Percentiles rank a stretch among this genome's conserved stretches.
These are phyloP conservation scores for Vishniacozyma victoriae DNA, from an alignment of 768 basidiomycete species.

Conservation along the genomic window DNA sequence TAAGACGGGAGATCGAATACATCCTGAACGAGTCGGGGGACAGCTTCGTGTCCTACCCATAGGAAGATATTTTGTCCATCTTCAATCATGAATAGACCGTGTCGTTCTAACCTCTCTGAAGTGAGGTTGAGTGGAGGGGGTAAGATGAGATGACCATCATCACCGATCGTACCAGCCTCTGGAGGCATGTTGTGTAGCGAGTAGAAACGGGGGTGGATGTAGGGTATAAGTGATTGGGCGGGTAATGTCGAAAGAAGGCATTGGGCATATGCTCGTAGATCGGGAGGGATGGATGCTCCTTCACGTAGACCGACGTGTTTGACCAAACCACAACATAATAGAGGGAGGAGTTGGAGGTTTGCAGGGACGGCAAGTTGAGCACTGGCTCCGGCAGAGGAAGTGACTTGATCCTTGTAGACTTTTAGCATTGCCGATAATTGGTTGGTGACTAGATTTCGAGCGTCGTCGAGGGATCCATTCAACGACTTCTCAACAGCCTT, in stretches of 20 bases:
- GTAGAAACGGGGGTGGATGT: conserved; percentile 92
- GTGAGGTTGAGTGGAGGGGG: conserved; percentile 84
- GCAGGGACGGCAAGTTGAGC: conserved; percentile 87
- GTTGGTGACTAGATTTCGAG: conserved; percentile 74
- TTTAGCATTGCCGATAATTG: conserved; percentile 76
- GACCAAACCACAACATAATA: conserved; percentile 78
- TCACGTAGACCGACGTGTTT: conserved; percentile 96
- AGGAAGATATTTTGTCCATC: conserved; percentile 97
- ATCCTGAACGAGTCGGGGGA: conserved; percentile 88
- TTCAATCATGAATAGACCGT: conserved; percentile 93
- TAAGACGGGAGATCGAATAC: conserved; percentile 88
- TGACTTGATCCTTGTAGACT: conserved; percentile 94
- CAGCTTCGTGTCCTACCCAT: conserved; percentile 96
- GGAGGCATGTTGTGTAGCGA: conserved; percentile 85
- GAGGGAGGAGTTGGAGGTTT: conserved; percentile 90
- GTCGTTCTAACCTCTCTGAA: conserved; percentile 88
- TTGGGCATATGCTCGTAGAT: conserved; percentile 92
- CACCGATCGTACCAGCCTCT: conserved; percentile 85
- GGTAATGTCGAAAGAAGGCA: conserved; percentile 84
- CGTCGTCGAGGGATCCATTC: conserved; percentile 81
- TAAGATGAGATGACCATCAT: conserved; percentile 70
- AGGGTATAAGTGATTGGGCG: conserved; percentile 82
- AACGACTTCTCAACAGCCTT: conserved; percentile 87
- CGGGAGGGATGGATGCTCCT: conserved; percentile 93
- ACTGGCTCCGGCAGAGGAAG: conserved; percentile 83